Conservation (phyloP, 106 monocot genomes). For the Dactylorhiza incarnata region DNA sequence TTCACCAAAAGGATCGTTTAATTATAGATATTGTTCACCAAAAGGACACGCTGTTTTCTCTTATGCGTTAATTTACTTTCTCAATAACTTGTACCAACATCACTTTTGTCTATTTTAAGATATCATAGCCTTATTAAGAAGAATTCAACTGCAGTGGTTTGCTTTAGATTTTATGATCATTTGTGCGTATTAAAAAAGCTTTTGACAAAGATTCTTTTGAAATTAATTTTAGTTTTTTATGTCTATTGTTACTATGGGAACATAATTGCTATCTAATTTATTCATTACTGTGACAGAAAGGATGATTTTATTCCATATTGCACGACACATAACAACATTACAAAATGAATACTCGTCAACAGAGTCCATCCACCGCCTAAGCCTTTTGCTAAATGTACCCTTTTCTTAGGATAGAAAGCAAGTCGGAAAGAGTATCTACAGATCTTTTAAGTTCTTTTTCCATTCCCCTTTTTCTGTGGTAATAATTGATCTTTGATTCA, state of each 20-base stretch:
- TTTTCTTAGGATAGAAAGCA: not conserved
- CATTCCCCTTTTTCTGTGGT: not conserved
- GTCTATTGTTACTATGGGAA: no score
- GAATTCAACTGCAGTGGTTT: no score
- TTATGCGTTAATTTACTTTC: not conserved
- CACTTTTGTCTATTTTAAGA: not conserved
- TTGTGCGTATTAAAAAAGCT: no score
- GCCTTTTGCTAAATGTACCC: not conserved
- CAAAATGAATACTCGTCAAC: not conserved
- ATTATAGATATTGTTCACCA: not conserved
- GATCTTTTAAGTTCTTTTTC: not conserved
- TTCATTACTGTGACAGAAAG: no score
- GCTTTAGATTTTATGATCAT: no score
- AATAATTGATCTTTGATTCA: not conserved
- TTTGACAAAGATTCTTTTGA: no score
- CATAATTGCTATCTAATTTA: no score
- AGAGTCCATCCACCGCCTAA: not conserved
- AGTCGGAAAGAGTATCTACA: not conserved
- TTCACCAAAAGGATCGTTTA: not conserved
- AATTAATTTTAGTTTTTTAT: no score
- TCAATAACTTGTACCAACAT: not conserved
- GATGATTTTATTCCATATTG: no score
- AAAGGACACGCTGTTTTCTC: not conserved
- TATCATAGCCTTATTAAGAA: not conserved
- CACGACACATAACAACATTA: not conserved